Evolutionary conservation across 129 eudicot genomes (phyloP), one percentile per base, ranked within the genome.

Genomic region (Apium graveolens): DNA sequence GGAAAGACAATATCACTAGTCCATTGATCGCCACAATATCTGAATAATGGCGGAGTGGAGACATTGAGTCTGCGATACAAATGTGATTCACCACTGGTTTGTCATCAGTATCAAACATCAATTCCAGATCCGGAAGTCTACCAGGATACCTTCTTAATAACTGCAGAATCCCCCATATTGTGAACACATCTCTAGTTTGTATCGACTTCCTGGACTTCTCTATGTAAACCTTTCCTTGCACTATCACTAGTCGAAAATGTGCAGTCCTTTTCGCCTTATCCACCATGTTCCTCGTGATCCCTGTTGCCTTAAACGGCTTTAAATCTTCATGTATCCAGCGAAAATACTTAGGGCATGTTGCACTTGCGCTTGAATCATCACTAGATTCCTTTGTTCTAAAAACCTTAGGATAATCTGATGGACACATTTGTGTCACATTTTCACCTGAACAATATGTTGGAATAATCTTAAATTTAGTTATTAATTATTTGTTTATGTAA

Each of bases 251-350:
- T 35, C 85, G 51, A 55, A 85, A 81, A 76, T 82, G 72, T 8
- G 88, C 88, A 11, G 75, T 68, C 26, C 17, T 70, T 32, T 62
- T 68, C 0, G 85, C 85, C 21, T 45, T 76, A 41, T 41, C 72
- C 69, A 85, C 79, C 81, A 76, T 81, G 29, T 82, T 78, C 44
- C 72, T 46, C 0, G 88, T 79, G 32, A 85, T 79, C 10, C 85
- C 85, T 3, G 81, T 74, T 11, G 42, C 73, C 53, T 49, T 79
- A 78, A 81, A 85, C 18, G 78, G 85, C 37, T 41, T 51, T 41
- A 85, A 79, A 78, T 85, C 88, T 63, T 85, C 83, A 38, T 81
- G 76, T 26, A 85, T 81, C 83, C 83, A 82, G 1, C 83, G 82
- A 49, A 85, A 85, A 43, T 78, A 85, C 13, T 78, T 81, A 2